phyloP scores from a whole-genome alignment of 345 rosid genomes.

The Gossypium australe region DNA sequence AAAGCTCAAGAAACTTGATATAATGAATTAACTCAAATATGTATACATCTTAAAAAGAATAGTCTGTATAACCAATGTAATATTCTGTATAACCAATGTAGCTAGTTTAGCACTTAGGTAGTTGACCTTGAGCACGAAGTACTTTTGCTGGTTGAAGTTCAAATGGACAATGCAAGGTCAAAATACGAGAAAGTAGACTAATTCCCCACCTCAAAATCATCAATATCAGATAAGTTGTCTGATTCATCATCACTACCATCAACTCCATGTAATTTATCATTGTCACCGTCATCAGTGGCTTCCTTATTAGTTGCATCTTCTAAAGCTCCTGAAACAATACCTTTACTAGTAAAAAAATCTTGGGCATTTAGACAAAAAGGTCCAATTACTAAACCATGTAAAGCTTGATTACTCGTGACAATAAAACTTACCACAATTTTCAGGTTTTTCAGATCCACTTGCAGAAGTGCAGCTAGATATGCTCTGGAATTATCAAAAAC shows the following conservation, averaged over 20 bases:
- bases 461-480: constrained; percentile 20
- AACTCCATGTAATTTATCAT: constrained; percentile 23
- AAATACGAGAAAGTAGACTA: constrained; percentile 4
- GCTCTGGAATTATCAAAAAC: constrained; percentile 28
- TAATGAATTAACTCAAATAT: too few relatives aligned
- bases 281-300: constrained; percentile 20
- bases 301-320: constrained; percentile 10
- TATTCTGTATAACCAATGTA: not conserved
- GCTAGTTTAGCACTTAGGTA: not conserved
- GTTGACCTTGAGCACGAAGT: not conserved
- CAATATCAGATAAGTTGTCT: constrained; percentile 71
- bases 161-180: not conserved
- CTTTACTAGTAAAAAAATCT: not conserved
- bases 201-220: constrained; percentile 66
- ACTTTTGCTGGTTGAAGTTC: not conserved
- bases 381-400: not conserved
- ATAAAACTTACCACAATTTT: constrained; percentile 21
- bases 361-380: constrained; percentile 10
- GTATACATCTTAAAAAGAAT: not conserved
- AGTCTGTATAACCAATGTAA: not conserved
- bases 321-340: constrained; percentile 21
- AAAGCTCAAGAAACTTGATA: not conserved
- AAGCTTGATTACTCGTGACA: constrained; percentile 4
- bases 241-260: constrained; percentile 50
- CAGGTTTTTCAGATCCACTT: constrained; percentile 29